A percentile compares a stretch with the other conserved stretches of the same genome.
These are phyloP conservation scores for Lojkania enalia DNA, from an alignment of 2,329 filamentous ascomycete genomes.

Conservation along the genomic window DNA sequence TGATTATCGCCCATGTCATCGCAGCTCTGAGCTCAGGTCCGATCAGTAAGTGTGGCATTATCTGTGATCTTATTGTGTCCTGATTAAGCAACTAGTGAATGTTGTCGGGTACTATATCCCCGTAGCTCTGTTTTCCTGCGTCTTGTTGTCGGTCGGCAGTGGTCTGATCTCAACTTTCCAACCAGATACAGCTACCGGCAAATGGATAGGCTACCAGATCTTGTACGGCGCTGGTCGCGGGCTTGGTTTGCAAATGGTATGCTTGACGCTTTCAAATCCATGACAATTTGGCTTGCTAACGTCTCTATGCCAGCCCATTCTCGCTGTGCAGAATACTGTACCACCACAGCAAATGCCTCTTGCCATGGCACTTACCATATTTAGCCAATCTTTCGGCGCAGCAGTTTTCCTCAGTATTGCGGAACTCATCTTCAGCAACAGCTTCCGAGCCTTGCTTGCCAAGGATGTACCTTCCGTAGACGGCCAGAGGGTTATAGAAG, in stretches of 20 bases:
- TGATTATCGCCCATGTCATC: background rate
- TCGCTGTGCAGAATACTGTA: slow-evolving; percentile 5
- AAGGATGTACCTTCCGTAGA: slow-evolving; percentile 6
- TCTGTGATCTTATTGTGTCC: background rate
- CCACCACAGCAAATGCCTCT: slow-evolving; percentile 3
- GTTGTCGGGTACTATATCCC: background rate
- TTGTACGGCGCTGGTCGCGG: background rate
- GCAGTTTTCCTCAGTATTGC: slow-evolving; percentile 4
- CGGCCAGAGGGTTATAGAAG: slow-evolving; percentile 3
- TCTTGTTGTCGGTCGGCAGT: background rate
- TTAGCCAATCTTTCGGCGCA: slow-evolving; percentile 9
- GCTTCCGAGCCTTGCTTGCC: background rate
- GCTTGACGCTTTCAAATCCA: no score
- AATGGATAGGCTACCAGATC: slow-evolving; percentile 1
- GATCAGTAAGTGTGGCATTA: background rate
- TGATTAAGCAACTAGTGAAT: background rate
- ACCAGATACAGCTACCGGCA: background rate
- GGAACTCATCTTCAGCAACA: slow-evolving; percentile 9
- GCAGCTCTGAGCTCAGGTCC: background rate
- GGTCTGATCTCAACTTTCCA: background rate
- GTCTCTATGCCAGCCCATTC: slow-evolving; percentile 2
- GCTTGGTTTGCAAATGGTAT: background rate
- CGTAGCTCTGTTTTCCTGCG: background rate
- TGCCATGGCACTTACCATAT: slow-evolving; percentile 6
- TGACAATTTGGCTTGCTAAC: no score